phyloP scores from a whole-genome alignment of 2,329 filamentous ascomycete genomes.

The Ampelomyces quisqualis region DNA sequence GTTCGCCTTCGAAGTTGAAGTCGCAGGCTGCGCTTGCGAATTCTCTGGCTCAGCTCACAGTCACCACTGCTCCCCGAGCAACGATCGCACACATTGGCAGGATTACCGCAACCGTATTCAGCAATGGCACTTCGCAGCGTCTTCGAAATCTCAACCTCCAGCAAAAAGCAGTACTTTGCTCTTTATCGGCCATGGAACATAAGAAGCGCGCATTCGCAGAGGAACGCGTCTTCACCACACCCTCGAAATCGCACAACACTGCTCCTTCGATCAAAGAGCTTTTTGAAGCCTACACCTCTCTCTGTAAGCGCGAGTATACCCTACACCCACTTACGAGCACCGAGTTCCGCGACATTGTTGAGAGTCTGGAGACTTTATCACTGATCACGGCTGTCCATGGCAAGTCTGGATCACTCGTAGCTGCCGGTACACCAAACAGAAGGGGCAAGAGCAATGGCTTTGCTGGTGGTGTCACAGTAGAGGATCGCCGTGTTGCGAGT shows the following conservation, averaged over 20 bases:
- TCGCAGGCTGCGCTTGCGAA: constrained; percentile 24
- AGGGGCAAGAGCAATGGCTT: constrained; percentile 45
- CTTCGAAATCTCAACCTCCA: constrained; percentile 89
- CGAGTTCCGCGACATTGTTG: constrained; percentile 91
- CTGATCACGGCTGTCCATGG: constrained; percentile 71
- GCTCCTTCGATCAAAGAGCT: constrained; percentile 82
- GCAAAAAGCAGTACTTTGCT: constrained; percentile 91
- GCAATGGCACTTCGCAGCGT: constrained; percentile 81
- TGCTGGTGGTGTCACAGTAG: constrained; percentile 52
- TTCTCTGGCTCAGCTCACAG: constrained; percentile 64
- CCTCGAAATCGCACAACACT: constrained; percentile 50
- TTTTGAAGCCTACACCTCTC: constrained; percentile 76
- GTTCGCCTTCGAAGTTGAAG: constrained; percentile 46
- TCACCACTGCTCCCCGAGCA: constrained; percentile 80
- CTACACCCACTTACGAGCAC: constrained; percentile 86
- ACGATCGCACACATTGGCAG: constrained; percentile 89
- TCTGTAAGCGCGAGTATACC: constrained; percentile 85
- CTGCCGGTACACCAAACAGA: constrained; percentile 70
- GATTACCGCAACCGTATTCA: constrained; percentile 85
- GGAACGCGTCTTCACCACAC: constrained; percentile 39
- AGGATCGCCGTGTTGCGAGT: constrained; percentile 78
- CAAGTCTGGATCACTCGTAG: constrained; percentile 66
- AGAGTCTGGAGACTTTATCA: constrained; percentile 84
- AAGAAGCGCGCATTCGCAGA: constrained; percentile 56
- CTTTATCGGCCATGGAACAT: constrained; percentile 83